A percentile compares a stretch with the other conserved stretches of the same genome.
Evolutionary conservation across 1,139 yeast species (phyloP).

Genomic region (Kodamaea alishanica): DNA sequence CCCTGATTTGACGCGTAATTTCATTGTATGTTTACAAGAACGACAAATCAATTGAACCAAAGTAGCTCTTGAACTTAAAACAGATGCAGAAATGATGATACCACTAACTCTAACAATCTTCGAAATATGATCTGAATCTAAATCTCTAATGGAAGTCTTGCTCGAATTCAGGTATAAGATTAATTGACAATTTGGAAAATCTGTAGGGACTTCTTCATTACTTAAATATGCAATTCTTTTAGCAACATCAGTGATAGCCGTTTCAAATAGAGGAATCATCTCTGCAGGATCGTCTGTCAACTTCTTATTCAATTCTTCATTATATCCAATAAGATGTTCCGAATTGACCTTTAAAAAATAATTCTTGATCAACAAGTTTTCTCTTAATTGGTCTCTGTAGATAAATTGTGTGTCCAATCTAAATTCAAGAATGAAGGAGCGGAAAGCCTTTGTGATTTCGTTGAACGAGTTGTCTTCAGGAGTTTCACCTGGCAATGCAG

Average conservation of each 20-base stretch:
- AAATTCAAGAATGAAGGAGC: conserved; percentile 79
- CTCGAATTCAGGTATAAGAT: conserved; percentile 72
- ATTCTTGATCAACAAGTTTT: conserved; percentile 74
- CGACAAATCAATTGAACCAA: conserved; percentile 82
- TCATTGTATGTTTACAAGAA: conserved; percentile 76
- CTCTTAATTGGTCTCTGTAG: conserved; percentile 89
- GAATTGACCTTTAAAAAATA: conserved; percentile 73
- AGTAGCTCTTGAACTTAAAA: conserved; percentile 85
- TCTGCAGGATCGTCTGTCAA: conserved; percentile 86
- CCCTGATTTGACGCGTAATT: conserved; percentile 63
- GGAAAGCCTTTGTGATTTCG: conserved; percentile 77
- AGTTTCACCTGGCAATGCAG: conserved; percentile 80
- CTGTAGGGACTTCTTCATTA: conserved; percentile 50
- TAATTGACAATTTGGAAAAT: conserved; percentile 80
- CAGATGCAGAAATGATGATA: conserved; percentile 87
- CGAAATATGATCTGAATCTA: conserved; percentile 85
- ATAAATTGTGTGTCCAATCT: conserved; percentile 78
- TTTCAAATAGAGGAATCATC: conserved; percentile 83
- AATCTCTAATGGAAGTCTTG: conserved; percentile 67
- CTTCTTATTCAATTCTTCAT: conserved; percentile 83
- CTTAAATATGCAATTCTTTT: conserved; percentile 67
- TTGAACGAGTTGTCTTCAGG: conserved; percentile 65
- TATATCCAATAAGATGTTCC: conserved; percentile 82
- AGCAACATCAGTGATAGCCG: conserved; percentile 88
- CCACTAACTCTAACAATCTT: conserved; percentile 91